Conservation (phyloP, 1,284 basidiomycete genomes). For the Wolfiporia cocos region DNA sequence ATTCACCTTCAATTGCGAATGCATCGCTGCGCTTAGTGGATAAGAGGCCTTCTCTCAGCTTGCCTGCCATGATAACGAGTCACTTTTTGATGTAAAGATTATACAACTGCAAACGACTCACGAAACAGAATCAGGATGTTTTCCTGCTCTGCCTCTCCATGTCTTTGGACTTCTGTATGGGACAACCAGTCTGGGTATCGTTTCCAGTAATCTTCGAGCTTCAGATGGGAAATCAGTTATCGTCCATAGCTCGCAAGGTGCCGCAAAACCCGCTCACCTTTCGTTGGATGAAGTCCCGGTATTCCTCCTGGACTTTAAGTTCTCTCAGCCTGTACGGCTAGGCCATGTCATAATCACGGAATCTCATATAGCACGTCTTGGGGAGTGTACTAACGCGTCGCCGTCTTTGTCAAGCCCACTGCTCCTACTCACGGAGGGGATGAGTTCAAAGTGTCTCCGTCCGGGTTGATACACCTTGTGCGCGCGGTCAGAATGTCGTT, state of each 20-base stretch:
- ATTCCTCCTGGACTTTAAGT: conserved; percentile 52
- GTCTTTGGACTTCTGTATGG: conserved; percentile 29
- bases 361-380: background rate
- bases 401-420: conserved; percentile 66
- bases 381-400: conserved; percentile 55
- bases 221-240: too few species aligned
- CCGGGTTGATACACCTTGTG: conserved; percentile 19
- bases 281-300: conserved; percentile 50
- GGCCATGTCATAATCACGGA: conserved; percentile 9
- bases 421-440: conserved; percentile 67
- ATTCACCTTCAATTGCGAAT: conserved; percentile 59
- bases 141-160: conserved; percentile 46
- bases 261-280: too few species aligned
- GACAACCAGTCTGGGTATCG: conserved; percentile 28
- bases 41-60: conserved; percentile 62
- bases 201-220: conserved; percentile 44
- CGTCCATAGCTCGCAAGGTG: too few species aligned
- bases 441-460: conserved; percentile 43
- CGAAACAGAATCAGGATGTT: conserved; percentile 65
- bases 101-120: conserved; percentile 27
- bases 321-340: conserved; percentile 49
- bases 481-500: too few species aligned
- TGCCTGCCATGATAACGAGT: conserved; percentile 37
- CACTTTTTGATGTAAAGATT: conserved; percentile 1
- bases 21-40: conserved; percentile 49